Conservation (phyloP, 176 grass and related monocot genomes). For the Bonia amplexicaulis region DNA sequence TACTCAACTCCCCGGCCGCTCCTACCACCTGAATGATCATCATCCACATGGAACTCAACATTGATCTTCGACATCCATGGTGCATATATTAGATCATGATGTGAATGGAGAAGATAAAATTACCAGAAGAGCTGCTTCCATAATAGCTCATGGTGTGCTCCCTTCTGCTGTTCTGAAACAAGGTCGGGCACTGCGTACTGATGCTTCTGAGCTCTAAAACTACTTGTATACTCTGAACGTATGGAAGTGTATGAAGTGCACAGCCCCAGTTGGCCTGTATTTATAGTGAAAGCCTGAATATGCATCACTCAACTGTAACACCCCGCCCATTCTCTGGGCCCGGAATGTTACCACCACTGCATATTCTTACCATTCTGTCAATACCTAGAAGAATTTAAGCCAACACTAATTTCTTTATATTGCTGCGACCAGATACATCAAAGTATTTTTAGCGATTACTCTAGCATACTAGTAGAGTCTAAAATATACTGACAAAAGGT, state of each 20-base stretch:
- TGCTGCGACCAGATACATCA: too few relatives aligned
- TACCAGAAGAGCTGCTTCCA: constrained; percentile 79
- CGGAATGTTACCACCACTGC: too few relatives aligned
- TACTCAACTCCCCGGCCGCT: constrained; percentile 49
- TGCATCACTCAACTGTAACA: too few relatives aligned
- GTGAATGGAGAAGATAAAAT: constrained; percentile 20
- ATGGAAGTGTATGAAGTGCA: constrained; percentile 32
- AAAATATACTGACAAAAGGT: too few relatives aligned
- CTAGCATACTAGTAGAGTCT: too few relatives aligned
- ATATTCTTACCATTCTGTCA: too few relatives aligned
- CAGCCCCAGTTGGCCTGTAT: constrained; percentile 44
- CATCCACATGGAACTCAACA: constrained; percentile 16
- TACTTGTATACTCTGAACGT: constrained; percentile 5
- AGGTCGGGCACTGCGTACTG: not conserved
- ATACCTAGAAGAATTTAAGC: too few relatives aligned
- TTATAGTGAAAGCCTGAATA: constrained; percentile 54
- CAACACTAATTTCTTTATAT: too few relatives aligned
- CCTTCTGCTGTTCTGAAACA: constrained; percentile 25
- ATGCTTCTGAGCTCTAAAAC: constrained; percentile 12
- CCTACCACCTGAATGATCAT: constrained; percentile 51
- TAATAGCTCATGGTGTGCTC: constrained; percentile 59
- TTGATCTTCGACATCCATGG: not conserved
- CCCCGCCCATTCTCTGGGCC: too few relatives aligned
- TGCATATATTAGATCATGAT: constrained; percentile 2
- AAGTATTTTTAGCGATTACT: too few relatives aligned